Evolutionary conservation across 192 early-diverging fungal species (phyloP).

Genomic region (Entomortierella chlamydospora): DNA sequence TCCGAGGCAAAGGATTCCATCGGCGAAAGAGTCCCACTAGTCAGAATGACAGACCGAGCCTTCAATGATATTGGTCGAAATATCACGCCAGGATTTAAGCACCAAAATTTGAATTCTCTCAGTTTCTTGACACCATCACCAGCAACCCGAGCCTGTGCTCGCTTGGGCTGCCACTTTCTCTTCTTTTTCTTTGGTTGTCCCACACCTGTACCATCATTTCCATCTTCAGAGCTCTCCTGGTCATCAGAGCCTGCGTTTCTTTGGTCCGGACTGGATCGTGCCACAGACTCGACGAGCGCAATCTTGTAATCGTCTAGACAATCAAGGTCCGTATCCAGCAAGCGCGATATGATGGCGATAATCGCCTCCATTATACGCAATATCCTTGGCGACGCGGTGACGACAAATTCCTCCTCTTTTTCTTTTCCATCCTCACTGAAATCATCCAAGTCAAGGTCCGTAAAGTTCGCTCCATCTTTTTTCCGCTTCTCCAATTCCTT

Average conservation of each 20-base stretch:
- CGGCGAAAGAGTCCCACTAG: constrained; percentile 74
- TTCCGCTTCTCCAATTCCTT: constrained; percentile 35
- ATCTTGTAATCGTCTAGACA: constrained; percentile 38
- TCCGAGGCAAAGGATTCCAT: constrained; percentile 68
- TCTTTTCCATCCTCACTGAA: neutral
- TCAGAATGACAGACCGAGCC: constrained; percentile 66
- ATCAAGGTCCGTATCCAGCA: neutral
- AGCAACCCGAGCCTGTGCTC: neutral
- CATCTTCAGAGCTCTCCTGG: constrained; percentile 2
- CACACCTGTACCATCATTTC: neutral
- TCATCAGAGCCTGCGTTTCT: neutral
- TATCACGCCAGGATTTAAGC: constrained; percentile 68
- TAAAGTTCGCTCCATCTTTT: neutral
- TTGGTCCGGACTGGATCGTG: neutral
- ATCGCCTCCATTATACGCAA: constrained; percentile 18
- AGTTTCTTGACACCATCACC: neutral
- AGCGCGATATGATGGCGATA: constrained; percentile 5
- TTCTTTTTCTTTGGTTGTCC: constrained; percentile 1
- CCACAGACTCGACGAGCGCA: constrained; percentile 22
- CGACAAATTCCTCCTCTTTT: neutral
- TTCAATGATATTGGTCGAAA: constrained; percentile 60
- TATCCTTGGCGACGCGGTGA: constrained; percentile 6
- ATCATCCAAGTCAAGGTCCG: neutral
- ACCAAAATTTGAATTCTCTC: constrained; percentile 68
- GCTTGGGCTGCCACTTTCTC: neutral